Percentiles rank a stretch among this genome's conserved stretches.
These are phyloP conservation scores for Rhododendron ovatum DNA, from an alignment of 148 eudicot species.

Conservation along the genomic window DNA sequence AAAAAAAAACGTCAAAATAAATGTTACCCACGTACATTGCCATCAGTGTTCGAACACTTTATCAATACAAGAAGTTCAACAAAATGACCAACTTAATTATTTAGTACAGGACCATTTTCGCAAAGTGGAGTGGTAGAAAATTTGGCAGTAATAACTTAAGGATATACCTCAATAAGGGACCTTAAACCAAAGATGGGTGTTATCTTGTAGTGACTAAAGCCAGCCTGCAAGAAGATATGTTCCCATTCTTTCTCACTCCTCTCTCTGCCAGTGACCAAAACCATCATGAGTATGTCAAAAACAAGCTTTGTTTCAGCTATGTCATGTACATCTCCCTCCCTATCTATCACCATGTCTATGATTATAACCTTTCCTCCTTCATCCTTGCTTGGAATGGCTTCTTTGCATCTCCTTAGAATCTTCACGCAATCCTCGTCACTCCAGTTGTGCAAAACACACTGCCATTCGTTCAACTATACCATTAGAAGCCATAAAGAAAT, in stretches of 20 bases:
- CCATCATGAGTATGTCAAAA: conserved; percentile 9
- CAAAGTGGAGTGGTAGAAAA: too few species aligned
- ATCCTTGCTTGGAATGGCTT: not conserved
- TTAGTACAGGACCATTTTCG: not conserved
- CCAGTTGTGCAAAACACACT: conserved; percentile 12
- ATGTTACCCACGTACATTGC: too few species aligned
- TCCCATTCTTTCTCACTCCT: conserved; percentile 15
- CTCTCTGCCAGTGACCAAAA: not conserved
- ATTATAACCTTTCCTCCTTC: conserved; percentile 9
- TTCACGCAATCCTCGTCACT: conserved; percentile 10
- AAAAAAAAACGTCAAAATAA: too few species aligned
- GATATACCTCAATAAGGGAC: conserved; percentile 15
- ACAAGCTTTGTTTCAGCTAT: not conserved
- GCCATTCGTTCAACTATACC: not conserved
- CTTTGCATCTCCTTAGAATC: conserved; percentile 13
- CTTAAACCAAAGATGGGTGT: conserved; percentile 3
- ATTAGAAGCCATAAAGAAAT: not conserved
- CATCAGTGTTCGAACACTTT: too few species aligned
- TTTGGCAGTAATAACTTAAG: not conserved
- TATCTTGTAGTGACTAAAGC: conserved; percentile 7
- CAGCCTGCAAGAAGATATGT: conserved; percentile 12
- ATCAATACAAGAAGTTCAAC: not conserved
- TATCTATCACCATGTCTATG: conserved; percentile 11
- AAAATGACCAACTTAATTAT: not conserved
- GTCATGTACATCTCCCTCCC: not conserved